A percentile compares a stretch with the other conserved stretches of the same genome.
Evolutionary conservation across 2,329 filamentous ascomycete genomes (phyloP).

Genomic region (Sclerotinia minor): DNA sequence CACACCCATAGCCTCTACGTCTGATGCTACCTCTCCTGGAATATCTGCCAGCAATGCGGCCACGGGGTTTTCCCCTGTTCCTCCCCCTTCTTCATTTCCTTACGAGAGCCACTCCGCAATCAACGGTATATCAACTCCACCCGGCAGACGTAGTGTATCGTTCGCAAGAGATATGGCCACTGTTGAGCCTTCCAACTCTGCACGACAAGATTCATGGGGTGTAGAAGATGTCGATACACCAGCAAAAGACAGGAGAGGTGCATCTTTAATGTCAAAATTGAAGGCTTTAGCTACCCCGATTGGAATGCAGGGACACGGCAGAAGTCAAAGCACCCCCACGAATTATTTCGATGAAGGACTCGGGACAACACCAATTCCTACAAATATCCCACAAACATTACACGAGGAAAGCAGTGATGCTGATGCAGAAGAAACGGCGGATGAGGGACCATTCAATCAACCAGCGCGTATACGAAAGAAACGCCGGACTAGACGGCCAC

Average conservation of each 20-base stretch:
- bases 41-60: constrained; percentile 15
- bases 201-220: constrained; percentile 60
- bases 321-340: constrained; percentile 45
- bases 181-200: constrained; percentile 52
- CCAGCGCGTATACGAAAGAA: constrained; percentile 59
- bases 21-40: background rate
- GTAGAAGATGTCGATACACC: constrained; percentile 61
- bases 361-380: constrained; percentile 49
- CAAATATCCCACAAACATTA: constrained; percentile 54
- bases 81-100: constrained; percentile 24
- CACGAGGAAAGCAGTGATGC: constrained; percentile 67
- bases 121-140: constrained; percentile 39
- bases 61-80: constrained; percentile 25
- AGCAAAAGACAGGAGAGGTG: constrained; percentile 59
- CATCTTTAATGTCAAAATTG: constrained; percentile 75
- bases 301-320: constrained; percentile 47
- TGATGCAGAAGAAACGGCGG: constrained; percentile 84
- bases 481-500: constrained; percentile 60
- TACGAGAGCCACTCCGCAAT: constrained; percentile 22
- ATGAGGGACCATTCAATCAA: constrained; percentile 61
- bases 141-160: constrained; percentile 68
- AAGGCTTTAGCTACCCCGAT: constrained; percentile 66
- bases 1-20: background rate
- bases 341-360: constrained; percentile 41
- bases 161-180: constrained; percentile 58